Evolutionary conservation across 2,329 filamentous ascomycete species (phyloP).

Genomic region (Shiraia bambusicola): DNA sequence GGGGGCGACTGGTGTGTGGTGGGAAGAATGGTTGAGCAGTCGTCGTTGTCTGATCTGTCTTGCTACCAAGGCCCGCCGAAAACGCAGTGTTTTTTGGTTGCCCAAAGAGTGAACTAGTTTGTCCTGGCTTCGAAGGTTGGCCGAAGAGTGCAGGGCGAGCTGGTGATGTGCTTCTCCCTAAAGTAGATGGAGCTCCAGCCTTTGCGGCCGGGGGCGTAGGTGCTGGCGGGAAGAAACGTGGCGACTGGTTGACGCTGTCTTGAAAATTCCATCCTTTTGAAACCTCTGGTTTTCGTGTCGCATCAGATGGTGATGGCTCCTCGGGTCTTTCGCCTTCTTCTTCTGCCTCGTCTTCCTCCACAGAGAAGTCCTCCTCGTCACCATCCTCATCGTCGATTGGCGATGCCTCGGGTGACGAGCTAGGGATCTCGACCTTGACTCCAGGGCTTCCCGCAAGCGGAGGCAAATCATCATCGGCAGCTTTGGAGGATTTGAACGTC

Average conservation of each 20-base stretch:
- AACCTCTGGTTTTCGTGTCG: slow-evolving; percentile 16
- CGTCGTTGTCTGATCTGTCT: slow-evolving; percentile 12
- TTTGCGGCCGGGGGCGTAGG: slow-evolving; percentile 36
- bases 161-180: slow-evolving; percentile 20
- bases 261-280: slow-evolving; percentile 17
- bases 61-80: slow-evolving; percentile 11
- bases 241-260: slow-evolving; percentile 26
- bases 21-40: slow-evolving; percentile 52
- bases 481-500: slow-evolving; percentile 32
- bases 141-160: slow-evolving; percentile 22
- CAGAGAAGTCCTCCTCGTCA: slow-evolving; percentile 43
- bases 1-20: slow-evolving; percentile 48
- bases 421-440: slow-evolving; percentile 44
- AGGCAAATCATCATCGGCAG: slow-evolving; percentile 43
- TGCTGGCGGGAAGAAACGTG: slow-evolving; percentile 31
- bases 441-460: slow-evolving; percentile 53
- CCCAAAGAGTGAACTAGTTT: slow-evolving; percentile 18
- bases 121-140: slow-evolving; percentile 11
- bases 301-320: slow-evolving; percentile 40
- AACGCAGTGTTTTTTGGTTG: slow-evolving; percentile 14
- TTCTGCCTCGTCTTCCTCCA: slow-evolving; percentile 44
- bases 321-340: slow-evolving; percentile 47
- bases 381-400: slow-evolving; percentile 32
- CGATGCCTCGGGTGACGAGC: slow-evolving; percentile 37
- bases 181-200: slow-evolving; percentile 26